Evolutionary conservation across 2,329 filamentous ascomycete genomes (phyloP), one percentile per base, ranked within the genome.

Genomic region (Arthrobotrys sphaeroides): DNA sequence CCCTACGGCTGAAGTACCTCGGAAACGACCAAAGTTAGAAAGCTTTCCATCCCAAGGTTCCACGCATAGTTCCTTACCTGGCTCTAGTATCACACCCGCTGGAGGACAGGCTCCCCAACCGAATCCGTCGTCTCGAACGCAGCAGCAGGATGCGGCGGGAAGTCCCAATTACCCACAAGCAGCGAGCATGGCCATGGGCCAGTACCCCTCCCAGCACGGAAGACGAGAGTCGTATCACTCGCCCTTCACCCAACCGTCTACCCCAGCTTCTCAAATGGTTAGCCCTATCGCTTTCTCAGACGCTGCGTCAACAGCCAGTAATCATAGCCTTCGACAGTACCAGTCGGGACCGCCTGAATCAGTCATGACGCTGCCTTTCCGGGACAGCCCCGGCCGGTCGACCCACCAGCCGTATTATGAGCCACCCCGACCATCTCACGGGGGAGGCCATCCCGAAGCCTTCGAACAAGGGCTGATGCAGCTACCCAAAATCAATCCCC

Each of bases 1-100:
- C 53, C 70, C 77, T 36, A 74, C 69, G 66, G 33, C 75, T 36
- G 78, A 79, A 68, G 61, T 68, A 43, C 76, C 77, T 55, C 78
- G 78, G 38, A 79, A 79, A 61, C 75, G 78, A 26, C 78, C 78
- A 38, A 79, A 79, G 76, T 77, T 79, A 73, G 78, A 79, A 68
- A 73, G 66, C 59, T 49, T 74, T 57, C 57, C 77, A 59, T 65
- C 60, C 60, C 62, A 77, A 77, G 69, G 68, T 49, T 62, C 77
- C 51, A 64, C 65, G 40, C 59, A 59, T 60, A 73, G 62, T 68
- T 66, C 70, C 57, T 73, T 72, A 60, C 76, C 69, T 76, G 75
- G 64, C 31, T 77, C 60, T 73, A 77, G 68, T 69, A 77, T 72
- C 53, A 62, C 73, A 59, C 73, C 73, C 18, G 36, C 60, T 68